Percentiles rank a stretch among this genome's conserved stretches.
These are phyloP conservation scores for Xylariaceae sp. DNA, from an alignment of 2,329 filamentous ascomycete genomes.

Conservation along the genomic window DNA sequence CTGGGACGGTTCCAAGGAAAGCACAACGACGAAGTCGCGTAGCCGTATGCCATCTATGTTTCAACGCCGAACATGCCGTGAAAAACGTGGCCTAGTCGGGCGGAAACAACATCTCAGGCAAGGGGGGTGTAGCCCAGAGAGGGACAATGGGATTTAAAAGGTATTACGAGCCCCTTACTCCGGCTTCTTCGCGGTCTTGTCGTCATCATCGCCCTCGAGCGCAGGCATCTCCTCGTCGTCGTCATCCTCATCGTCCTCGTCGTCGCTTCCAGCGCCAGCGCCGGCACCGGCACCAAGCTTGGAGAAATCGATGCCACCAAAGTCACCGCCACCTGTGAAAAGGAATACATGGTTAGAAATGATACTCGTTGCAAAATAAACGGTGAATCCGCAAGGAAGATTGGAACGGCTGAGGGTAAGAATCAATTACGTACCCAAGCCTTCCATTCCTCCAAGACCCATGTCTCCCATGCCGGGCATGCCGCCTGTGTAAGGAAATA, in stretches of 20 bases:
- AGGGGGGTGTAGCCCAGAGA: slow-evolving; percentile 1
- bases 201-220: slow-evolving; percentile 59
- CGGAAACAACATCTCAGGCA: slow-evolving; percentile 17
- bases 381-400: background rate
- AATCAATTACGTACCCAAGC: slow-evolving; percentile 34
- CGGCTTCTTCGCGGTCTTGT: slow-evolving; percentile 28
- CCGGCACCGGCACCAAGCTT: slow-evolving; percentile 66
- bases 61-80: slow-evolving; percentile 18
- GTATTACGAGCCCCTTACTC: slow-evolving; percentile 11
- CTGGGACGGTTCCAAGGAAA: slow-evolving; percentile 10
- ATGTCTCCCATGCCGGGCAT: slow-evolving; percentile 48
- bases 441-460: slow-evolving; percentile 36
- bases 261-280: slow-evolving; percentile 34
- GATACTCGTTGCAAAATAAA: background rate
- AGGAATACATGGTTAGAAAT: slow-evolving; percentile 18
- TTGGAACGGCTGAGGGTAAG: slow-evolving; percentile 5
- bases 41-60: slow-evolving; percentile 19
- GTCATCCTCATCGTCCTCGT: slow-evolving; percentile 46
- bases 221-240: slow-evolving; percentile 77
- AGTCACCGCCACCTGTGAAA: slow-evolving; percentile 54
- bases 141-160: slow-evolving; percentile 10
- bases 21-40: slow-evolving; percentile 11
- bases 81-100: slow-evolving; percentile 16
- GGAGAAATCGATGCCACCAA: slow-evolving; percentile 88
- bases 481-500: slow-evolving; percentile 38